Evolutionary conservation across 495 filamentous ascomycete genomes (phyloP).

Genomic region (Glarea lozoyensis): DNA sequence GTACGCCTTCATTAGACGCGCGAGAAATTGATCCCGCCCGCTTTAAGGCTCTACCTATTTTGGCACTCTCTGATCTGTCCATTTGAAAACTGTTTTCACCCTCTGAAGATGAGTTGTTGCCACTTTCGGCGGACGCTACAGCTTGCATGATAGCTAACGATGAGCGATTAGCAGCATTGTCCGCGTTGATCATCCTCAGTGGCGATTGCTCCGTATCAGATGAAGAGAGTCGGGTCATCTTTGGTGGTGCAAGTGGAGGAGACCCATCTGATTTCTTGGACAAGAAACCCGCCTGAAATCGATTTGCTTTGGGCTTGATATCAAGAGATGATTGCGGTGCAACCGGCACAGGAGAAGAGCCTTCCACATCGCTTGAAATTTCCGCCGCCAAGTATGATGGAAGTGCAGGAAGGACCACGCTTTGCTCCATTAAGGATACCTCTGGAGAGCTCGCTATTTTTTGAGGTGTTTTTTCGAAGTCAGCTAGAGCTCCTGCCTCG

Average conservation of each 20-base stretch:
- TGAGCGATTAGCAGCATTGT: constrained; percentile 48
- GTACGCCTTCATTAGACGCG: constrained; percentile 27
- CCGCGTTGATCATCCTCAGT: constrained; percentile 54
- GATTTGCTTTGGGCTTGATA: constrained; percentile 51
- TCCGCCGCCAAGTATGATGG: constrained; percentile 30
- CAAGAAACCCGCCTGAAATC: constrained; percentile 88
- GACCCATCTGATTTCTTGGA: constrained; percentile 60
- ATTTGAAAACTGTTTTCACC: constrained; percentile 31
- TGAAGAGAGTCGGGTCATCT: constrained; percentile 47
- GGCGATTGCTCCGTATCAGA: constrained; percentile 57
- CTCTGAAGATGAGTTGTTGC: constrained; percentile 31
- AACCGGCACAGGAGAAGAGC: constrained; percentile 47
- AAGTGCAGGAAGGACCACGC: constrained; percentile 25
- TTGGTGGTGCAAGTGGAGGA: constrained; percentile 55
- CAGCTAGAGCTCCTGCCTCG: constrained; percentile 69
- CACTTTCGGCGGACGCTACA: constrained; percentile 35
- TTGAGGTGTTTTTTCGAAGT: constrained; percentile 82
- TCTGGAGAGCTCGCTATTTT: constrained; percentile 45
- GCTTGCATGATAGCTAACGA: constrained; percentile 39
- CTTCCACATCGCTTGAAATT: constrained; percentile 32
- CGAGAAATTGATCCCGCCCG: constrained; percentile 33
- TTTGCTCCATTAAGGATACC: constrained; percentile 38
- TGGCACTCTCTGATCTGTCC: constrained; percentile 43
- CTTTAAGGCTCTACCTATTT: constrained; percentile 56
- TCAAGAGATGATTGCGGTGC: constrained; percentile 41